phyloP scores from a whole-genome alignment of 2,329 filamentous ascomycete genomes.

The Allantophomopsis lycopodina region DNA sequence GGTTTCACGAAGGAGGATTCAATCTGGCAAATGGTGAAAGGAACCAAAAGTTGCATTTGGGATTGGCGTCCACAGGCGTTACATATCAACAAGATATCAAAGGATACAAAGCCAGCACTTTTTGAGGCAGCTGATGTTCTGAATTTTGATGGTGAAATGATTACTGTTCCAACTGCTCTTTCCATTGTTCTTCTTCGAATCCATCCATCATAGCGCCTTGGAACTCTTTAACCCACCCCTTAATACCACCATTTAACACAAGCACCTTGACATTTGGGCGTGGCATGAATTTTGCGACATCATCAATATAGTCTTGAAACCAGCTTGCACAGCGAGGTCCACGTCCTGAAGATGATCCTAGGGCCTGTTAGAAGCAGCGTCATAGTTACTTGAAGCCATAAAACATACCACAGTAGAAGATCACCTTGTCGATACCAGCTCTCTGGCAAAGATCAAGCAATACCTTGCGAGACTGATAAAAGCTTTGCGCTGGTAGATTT shows the following conservation, averaged over 20 bases:
- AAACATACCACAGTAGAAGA: slow-evolving; percentile 41
- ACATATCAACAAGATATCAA: too few species aligned
- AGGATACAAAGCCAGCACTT: too few species aligned
- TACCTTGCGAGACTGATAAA: slow-evolving; percentile 33
- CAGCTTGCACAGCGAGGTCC: slow-evolving; percentile 38
- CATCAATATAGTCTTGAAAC: slow-evolving; percentile 40
- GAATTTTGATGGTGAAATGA: background rate
- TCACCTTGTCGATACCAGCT: slow-evolving; percentile 30
- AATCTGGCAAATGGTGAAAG: too few species aligned
- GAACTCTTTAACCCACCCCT: slow-evolving; percentile 37
- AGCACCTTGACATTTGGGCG: slow-evolving; percentile 28
- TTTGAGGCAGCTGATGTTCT: background rate
- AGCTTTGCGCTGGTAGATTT: slow-evolving; percentile 39
- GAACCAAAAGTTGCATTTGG: too few species aligned
- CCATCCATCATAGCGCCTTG: slow-evolving; percentile 32
- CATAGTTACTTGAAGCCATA: background rate
- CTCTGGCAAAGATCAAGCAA: slow-evolving; percentile 34
- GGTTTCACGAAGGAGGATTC: background rate
- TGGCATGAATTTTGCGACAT: slow-evolving; percentile 23
- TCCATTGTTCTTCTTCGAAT: slow-evolving; percentile 28
- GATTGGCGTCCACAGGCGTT: too few species aligned
- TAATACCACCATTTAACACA: slow-evolving; percentile 36
- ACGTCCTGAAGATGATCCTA: slow-evolving; percentile 35
- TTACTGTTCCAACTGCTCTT: slow-evolving; percentile 12
- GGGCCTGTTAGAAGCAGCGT: background rate